phyloP scores from a whole-genome alignment of 1,284 basidiomycete species.

The Singerocomus inundabilis region DNA sequence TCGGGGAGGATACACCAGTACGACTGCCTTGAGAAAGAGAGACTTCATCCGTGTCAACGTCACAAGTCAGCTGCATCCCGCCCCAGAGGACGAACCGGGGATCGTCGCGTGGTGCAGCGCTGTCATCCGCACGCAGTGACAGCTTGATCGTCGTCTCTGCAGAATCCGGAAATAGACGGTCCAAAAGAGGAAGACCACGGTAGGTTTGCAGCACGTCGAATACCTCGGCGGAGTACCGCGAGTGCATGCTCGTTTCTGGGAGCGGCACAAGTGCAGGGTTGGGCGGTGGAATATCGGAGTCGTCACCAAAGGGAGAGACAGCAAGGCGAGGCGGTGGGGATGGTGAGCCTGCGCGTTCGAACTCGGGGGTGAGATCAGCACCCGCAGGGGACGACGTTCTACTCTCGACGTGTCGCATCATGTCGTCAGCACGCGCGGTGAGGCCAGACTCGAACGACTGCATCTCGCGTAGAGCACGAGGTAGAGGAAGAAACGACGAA shows the following conservation, averaged over 20 bases:
- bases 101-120: conserved; percentile 73
- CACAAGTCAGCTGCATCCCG: conserved; percentile 41
- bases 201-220: conserved; percentile 83
- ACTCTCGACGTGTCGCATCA: conserved; percentile 20
- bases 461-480: conserved; percentile 66
- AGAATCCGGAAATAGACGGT: conserved; percentile 48
- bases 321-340: conserved; percentile 22
- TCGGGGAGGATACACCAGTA: conserved; percentile 45
- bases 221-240: conserved; percentile 67
- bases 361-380: background rate
- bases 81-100: conserved; percentile 89
- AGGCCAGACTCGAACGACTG: conserved; percentile 78
- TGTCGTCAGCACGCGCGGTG: conserved; percentile 56
- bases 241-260: conserved; percentile 50
- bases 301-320: conserved; percentile 31
- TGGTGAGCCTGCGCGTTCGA: conserved; percentile 9
- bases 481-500: conserved; percentile 37
- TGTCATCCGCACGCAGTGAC: conserved; percentile 60
- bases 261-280: conserved; percentile 31
- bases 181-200: conserved; percentile 67
- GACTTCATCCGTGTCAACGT: conserved; percentile 44
- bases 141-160: conserved; percentile 61
- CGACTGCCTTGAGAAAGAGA: conserved; percentile 51
- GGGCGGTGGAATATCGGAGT: conserved; percentile 24
- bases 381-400: conserved; percentile 13